Evolutionary conservation across 345 rosid species (phyloP).

Genomic region (Psidium guajava): DNA sequence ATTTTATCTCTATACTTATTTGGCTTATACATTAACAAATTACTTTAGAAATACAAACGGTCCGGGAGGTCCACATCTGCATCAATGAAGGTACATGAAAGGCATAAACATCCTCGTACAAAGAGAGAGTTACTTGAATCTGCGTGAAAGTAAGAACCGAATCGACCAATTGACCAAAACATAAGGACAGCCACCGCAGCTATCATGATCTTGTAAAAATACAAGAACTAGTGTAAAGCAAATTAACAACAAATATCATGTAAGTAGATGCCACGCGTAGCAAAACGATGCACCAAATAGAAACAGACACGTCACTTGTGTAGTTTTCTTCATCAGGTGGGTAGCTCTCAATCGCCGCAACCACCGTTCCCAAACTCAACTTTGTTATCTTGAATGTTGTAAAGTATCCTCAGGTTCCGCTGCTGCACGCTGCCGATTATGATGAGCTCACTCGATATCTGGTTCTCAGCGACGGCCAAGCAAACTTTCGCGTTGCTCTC

Average conservation of each 20-base stretch:
- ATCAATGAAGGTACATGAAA: background rate
- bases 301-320: background rate
- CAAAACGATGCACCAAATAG: background rate
- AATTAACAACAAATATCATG: background rate
- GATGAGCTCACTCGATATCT: background rate
- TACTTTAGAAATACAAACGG: background rate
- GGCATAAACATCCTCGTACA: background rate
- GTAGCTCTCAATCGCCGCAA: background rate
- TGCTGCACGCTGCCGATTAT: conserved; percentile 24
- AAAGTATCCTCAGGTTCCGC: conserved; percentile 1
- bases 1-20: background rate
- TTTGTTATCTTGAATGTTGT: background rate
- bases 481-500: conserved; percentile 10
- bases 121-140: background rate
- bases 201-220: background rate
- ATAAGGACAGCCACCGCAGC: background rate
- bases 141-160: background rate
- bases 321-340: background rate
- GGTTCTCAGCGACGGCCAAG: conserved; percentile 13
- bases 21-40: background rate
- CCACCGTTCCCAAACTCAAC: conserved; percentile 10
- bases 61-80: background rate
- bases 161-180: background rate
- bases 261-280: background rate
- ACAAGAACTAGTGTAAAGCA: background rate